Conservation (phyloP, 2,329 filamentous ascomycete genomes). For the Trichoderma asperellum region DNA sequence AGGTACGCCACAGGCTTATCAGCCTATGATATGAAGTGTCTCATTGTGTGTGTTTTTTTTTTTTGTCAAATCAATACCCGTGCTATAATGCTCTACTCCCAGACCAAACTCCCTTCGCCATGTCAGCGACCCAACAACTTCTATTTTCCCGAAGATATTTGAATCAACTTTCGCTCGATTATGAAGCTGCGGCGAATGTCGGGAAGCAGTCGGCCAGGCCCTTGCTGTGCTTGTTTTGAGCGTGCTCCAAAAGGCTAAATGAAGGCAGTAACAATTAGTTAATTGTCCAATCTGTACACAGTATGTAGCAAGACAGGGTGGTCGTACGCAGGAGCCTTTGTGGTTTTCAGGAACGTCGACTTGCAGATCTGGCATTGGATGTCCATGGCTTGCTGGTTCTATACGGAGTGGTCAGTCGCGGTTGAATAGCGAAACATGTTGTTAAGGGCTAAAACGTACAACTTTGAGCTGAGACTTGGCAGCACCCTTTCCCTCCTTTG, state of each 20-base stretch:
- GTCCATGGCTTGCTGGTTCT: conserved; percentile 75
- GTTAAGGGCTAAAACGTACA: conserved; percentile 49
- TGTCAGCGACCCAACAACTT: conserved; percentile 15
- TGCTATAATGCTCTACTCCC: conserved; percentile 28
- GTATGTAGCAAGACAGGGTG: neutral
- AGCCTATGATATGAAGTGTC: conserved; percentile 21
- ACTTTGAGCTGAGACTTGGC: conserved; percentile 71
- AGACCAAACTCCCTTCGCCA: conserved; percentile 27
- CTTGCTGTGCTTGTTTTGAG: conserved; percentile 77
- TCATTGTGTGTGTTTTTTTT: conserved; percentile 14
- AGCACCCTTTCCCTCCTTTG: conserved; percentile 57
- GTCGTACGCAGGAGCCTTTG: conserved; percentile 69
- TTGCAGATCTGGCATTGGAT: conserved; percentile 80
- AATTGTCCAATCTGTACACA: neutral
- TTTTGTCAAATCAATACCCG: conserved; percentile 16
- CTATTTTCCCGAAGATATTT: neutral
- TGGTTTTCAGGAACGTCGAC: conserved; percentile 78
- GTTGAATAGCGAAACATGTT: neutral
- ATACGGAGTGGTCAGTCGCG: conserved; percentile 12
- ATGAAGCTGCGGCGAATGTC: conserved; percentile 38
- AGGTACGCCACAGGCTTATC: neutral
- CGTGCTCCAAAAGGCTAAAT: conserved; percentile 68
- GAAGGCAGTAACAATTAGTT: conserved; percentile 19
- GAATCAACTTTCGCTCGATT: neutral
- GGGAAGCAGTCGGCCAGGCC: conserved; percentile 73